Percentiles rank a stretch among this genome's conserved stretches.
These are phyloP conservation scores for Colletotrichum caudatum DNA, from an alignment of 2,329 filamentous ascomycete species.

Conservation along the genomic window DNA sequence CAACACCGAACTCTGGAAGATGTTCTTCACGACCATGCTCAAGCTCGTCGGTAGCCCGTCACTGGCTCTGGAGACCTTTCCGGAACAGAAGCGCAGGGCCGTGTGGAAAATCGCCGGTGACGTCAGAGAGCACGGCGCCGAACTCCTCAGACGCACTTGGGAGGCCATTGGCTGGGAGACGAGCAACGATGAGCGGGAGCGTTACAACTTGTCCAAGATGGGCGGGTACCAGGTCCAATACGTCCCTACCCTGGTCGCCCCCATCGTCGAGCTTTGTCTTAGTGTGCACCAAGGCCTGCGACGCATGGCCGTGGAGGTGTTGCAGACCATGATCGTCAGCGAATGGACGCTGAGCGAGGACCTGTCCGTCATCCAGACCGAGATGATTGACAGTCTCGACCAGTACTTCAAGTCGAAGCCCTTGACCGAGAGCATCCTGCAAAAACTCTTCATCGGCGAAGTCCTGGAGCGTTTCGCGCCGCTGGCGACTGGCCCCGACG, in stretches of 20 bases:
- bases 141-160: constrained; percentile 87
- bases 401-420: constrained; percentile 89
- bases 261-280: constrained; percentile 92
- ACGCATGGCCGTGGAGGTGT: constrained; percentile 88
- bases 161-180: constrained; percentile 98
- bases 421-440: constrained; percentile 87
- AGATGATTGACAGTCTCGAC: constrained; percentile 96
- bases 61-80: constrained; percentile 92
- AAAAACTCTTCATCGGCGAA: constrained; percentile 93
- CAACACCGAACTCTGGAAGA: constrained; percentile 93
- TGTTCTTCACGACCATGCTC: constrained; percentile 90
- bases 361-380: constrained; percentile 89
- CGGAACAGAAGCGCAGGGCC: constrained; percentile 93
- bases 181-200: constrained; percentile 78
- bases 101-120: constrained; percentile 99
- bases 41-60: constrained; percentile 90
- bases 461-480: constrained; percentile 83
- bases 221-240: constrained; percentile 99
- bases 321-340: constrained; percentile 98
- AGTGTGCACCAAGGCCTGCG: constrained; percentile 94
- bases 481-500: constrained; percentile 73
- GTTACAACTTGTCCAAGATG: constrained; percentile 85
- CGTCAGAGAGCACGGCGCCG: constrained; percentile 90
- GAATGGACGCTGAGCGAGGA: constrained; percentile 98
- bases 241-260: constrained; percentile 89